phyloP scores from a whole-genome alignment of 208 protist species.

The Tritrichomonas musculus region DNA sequence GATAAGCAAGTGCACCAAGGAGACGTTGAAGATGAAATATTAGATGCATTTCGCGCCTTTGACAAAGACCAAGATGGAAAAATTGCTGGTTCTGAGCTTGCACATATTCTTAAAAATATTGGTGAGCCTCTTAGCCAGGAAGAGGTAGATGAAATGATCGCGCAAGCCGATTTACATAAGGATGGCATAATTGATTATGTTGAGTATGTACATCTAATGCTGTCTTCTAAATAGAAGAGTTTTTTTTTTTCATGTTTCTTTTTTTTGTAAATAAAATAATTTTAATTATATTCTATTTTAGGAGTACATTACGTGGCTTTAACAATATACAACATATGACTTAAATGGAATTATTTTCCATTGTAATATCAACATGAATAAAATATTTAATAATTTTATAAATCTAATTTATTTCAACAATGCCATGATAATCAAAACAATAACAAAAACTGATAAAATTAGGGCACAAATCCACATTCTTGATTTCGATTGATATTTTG shows the following conservation, averaged over 20 bases:
- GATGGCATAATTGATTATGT: constrained; percentile 22
- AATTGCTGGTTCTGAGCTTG: constrained; percentile 60
- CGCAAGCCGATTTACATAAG: constrained; percentile 61
- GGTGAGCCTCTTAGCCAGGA: constrained; percentile 62
- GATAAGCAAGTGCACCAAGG: constrained; percentile 54
- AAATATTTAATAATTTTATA: no score
- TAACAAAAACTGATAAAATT: background rate
- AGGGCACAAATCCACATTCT: background rate
- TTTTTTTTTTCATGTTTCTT: no score
- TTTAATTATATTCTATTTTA: no score
- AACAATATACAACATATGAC: no score
- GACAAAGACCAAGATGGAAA: constrained; percentile 63
- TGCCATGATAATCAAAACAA: background rate
- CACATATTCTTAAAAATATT: constrained; percentile 61
- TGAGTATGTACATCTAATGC: background rate
- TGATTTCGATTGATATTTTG: constrained; percentile 25
- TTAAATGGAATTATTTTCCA: no score
- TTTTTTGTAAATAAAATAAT: no score
- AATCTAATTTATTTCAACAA: background rate
- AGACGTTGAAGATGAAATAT: constrained; percentile 62
- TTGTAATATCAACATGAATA: no score
- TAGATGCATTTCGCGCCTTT: constrained; percentile 64
- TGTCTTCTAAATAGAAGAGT: no score
- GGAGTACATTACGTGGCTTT: no score
- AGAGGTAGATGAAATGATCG: constrained; percentile 64